Evolutionary conservation across 169 alveolate genomes (phyloP).

Genomic region (Cryptosporidium bovis): DNA sequence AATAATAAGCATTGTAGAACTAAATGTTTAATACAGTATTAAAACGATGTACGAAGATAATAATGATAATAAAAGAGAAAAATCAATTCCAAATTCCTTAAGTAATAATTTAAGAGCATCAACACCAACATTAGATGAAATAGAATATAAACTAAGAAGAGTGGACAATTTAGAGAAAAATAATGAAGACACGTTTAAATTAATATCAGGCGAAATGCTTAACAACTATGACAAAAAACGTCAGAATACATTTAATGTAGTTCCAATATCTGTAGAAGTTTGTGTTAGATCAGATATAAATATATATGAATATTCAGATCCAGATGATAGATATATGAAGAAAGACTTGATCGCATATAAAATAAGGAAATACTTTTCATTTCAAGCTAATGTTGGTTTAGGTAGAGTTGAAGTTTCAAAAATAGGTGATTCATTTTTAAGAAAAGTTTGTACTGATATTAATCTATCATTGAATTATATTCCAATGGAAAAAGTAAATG

Average conservation of each 20-base stretch:
- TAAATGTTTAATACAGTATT: no score
- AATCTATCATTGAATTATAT: constrained; percentile 33
- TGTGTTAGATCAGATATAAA: constrained; percentile 46
- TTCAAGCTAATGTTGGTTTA: constrained; percentile 58
- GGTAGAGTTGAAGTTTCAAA: constrained; percentile 31
- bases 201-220: not conserved
- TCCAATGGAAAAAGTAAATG: constrained; percentile 37
- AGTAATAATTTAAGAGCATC: not conserved
- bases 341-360: constrained; percentile 5
- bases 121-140: constrained; percentile 26
- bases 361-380: constrained; percentile 42
- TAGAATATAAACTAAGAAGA: constrained; percentile 3
- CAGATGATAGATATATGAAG: constrained; percentile 8
- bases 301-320: not conserved
- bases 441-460: constrained; percentile 55
- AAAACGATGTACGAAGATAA: no score
- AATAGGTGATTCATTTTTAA: constrained; percentile 67
- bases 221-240: not conserved
- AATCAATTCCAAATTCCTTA: not conserved
- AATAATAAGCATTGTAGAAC: no score
- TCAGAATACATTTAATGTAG: not conserved
- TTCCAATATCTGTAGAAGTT: constrained; percentile 68
- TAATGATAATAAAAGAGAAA: not conserved
- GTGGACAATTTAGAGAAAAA: not conserved
- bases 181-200: not conserved